Base-by-base conservation (phyloP, 164 flowering plant genomes). In the Brasenia schreberi region DNA sequence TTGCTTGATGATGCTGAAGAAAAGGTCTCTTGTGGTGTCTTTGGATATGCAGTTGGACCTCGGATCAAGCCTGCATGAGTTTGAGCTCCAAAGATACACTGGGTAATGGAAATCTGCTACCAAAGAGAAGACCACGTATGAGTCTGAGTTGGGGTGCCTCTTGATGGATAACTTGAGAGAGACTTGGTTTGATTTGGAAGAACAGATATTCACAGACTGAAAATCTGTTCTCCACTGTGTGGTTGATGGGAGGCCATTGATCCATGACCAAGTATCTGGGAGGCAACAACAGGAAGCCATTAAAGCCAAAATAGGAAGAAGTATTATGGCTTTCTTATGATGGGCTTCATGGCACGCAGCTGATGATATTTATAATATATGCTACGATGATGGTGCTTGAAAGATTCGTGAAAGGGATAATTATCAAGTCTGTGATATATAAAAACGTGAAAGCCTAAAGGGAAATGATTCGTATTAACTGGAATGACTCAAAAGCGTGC, bases 51-150 rank as follows among this genome's bases (percentile, higher is more conserved):
- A 79, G 16, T 63, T 4, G 67, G 77, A 42, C 59, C 64, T 69
- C 66, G 72, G 1, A 61, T 63, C 72, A 67, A 70, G 56, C 64
- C 74, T 73, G 67, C 84, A 64, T 6, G 84, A 71, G 63, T 82
- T 87, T 18, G 98, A 93, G 49, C 83, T 75, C 98, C 97, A 93
- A 43, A 93, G 94, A 68, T 78, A 67, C 73, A 90, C 56, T 10
- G 88, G 81, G 45, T 80, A 56, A n/a, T 72, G 81, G 73, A 82
- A 76, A 80, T 82, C 78, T 19, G 86, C 90, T 17, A 71, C 4
- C 42, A 92, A 76, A n/a, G 89, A 81, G 71, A 87, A 82, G 60
- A 66, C 68, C 33, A 87, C 5, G 6, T 66, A 71, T 0, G 76
- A 68, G 44, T 17, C 63, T 33, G 56, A 65, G 75, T 82, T 69